phyloP scores from a whole-genome alignment of 176 grass and related monocot species.

The Hyparrhenia diplandra region DNA sequence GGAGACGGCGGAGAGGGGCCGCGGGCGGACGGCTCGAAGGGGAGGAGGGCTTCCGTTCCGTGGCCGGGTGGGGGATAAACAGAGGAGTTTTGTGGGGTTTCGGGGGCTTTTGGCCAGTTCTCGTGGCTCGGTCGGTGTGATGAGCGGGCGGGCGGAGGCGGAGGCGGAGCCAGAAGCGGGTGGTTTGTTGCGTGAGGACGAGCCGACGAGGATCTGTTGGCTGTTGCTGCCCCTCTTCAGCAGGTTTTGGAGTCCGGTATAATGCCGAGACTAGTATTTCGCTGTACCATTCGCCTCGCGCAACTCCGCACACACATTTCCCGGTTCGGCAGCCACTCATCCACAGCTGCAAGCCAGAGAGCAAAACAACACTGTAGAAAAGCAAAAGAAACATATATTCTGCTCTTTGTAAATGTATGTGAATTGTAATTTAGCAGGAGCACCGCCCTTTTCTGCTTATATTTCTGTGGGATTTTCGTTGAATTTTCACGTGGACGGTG shows the following conservation, averaged over 20 bases:
- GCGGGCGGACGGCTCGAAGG: slow-evolving; percentile 23
- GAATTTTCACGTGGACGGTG: too few relatives aligned
- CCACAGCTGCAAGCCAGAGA: too few relatives aligned
- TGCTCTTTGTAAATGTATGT: not conserved
- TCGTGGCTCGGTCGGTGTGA: not conserved
- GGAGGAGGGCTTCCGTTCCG: too few relatives aligned
- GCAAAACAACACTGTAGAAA: too few relatives aligned
- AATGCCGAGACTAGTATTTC: not conserved
- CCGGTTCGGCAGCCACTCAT: too few relatives aligned
- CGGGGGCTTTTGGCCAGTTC: not conserved
- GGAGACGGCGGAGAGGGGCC: not conserved
- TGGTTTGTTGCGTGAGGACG: not conserved
- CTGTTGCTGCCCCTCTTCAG: not conserved
- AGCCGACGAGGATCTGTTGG: slow-evolving; percentile 3
- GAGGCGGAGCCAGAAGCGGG: not conserved
- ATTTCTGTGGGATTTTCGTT: not conserved
- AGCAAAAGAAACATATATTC: too few relatives aligned
- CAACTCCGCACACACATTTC: too few relatives aligned
- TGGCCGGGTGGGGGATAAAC: not conserved
- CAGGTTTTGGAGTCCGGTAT: too few relatives aligned
- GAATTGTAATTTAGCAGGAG: not conserved
- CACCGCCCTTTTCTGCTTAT: not conserved
- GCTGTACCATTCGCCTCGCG: too few relatives aligned
- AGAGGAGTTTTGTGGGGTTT: slow-evolving; percentile 37
- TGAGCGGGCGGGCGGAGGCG: not conserved